phyloP scores from a whole-genome alignment of 805 yeast genomes.

The Candida namnaoensis region DNA sequence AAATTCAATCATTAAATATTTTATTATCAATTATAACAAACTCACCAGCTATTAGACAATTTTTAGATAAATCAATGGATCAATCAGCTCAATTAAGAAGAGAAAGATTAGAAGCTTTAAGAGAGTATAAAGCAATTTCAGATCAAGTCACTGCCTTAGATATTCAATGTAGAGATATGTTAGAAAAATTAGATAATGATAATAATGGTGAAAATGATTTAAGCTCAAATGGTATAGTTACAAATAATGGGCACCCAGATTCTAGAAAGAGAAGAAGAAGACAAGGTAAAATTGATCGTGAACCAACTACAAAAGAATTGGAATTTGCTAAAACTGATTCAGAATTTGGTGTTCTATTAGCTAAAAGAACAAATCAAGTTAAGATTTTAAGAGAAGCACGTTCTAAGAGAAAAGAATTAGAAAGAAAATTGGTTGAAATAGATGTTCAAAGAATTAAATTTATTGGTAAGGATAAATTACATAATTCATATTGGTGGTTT shows the following conservation, averaged over 20 bases:
- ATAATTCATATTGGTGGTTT: conserved; percentile 93
- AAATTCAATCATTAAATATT: conserved; percentile 50
- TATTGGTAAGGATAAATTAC: conserved; percentile 77
- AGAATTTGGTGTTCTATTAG: conserved; percentile 33
- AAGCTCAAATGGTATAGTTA: conserved; percentile 1
- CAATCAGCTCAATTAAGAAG: conserved; percentile 53
- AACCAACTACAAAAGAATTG: conserved; percentile 31
- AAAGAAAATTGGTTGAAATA: conserved; percentile 51
- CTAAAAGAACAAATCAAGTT: conserved; percentile 31
- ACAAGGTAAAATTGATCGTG: conserved; percentile 20
- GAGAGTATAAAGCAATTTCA: conserved; percentile 44
- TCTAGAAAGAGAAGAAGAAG: conserved; percentile 19
- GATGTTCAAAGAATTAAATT: conserved; percentile 72
- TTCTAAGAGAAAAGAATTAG: conserved; percentile 42
- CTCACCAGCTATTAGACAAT: conserved; percentile 48
- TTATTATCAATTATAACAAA: conserved; percentile 54
- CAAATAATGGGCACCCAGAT: conserved; percentile 10
- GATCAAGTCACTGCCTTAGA: conserved; percentile 43
- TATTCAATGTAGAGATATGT: conserved; percentile 26
- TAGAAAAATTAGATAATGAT: conserved; percentile 17
- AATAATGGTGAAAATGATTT: conserved; percentile 1
- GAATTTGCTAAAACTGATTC: conserved; percentile 28
- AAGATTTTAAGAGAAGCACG: conserved; percentile 35
- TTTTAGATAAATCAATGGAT: conserved; percentile 64
- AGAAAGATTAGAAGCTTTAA: conserved; percentile 53